Base-by-base conservation (phyloP, 176 grass and related monocot species). In the Musa itinerans region DNA sequence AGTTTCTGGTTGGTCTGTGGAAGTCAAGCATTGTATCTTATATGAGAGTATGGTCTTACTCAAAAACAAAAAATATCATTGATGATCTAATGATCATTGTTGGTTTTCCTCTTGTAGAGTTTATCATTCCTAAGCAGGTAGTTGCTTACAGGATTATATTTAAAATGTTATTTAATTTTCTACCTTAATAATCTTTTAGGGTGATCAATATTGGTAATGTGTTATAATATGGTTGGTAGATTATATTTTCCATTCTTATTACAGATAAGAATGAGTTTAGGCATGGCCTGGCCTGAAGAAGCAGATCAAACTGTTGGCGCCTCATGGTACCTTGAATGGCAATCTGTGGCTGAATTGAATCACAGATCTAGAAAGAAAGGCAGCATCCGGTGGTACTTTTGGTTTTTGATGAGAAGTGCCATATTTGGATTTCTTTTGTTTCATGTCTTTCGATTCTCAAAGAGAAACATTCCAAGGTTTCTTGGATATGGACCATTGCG, bases 201-300 rank as follows among this genome's bases (percentile, higher is more conserved):
- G 16, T 54, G 11, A 14, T 16, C 23, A 29, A 4, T 9, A 0
- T 64, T 52, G 15, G 27, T 56, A 15, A 53, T 15, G 58, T 58
- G 2, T 75, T 25, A 26, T 21, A 23, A 75, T 11, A 58, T 75
- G 29, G 17, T 75, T 58, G 16, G 15, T n/a, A 10, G 8, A 52
- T 65, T 16, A 50, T 52, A 27, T 52, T 64, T 76, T 12, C 1
- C 61, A 51, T 43, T 64, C 51, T 70, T 29, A 2, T 69, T 78
- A 53, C 48, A 80, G 78, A 22, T 80, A 53, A 80, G 69, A 80
- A 80, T 80, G 69, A 80, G 57, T 26, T 70, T 76, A 71, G 81
- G 81, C 25, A 77, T 83, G 81, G 74, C 73, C 15, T 83, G 81
- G 81, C 81, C 81, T 29, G 81, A 83, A 83, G 81, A 83, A 62